Percentiles rank a stretch among this genome's conserved stretches.
Conservation (phyloP, 2,329 filamentous ascomycete genomes). For the Capronia americana region DNA sequence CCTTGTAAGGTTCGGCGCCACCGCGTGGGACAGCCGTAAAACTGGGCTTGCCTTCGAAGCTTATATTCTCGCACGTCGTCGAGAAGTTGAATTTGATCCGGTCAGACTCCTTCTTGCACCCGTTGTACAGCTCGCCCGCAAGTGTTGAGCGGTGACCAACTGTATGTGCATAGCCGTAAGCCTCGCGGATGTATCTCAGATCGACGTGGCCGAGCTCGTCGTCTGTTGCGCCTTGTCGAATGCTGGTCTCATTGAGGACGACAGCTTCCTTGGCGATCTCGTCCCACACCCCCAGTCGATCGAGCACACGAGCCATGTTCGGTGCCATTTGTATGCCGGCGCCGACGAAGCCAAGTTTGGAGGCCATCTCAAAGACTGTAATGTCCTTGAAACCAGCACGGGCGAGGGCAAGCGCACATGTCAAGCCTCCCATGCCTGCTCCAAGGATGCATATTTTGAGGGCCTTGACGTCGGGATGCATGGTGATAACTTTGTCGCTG, state of each 20-base stretch:
- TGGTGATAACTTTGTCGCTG: not conserved
- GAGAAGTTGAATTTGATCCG: conserved; percentile 73
- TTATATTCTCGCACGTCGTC: conserved; percentile 61
- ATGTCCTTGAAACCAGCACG: conserved; percentile 77
- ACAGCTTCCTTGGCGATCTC: conserved; percentile 74
- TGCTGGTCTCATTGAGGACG: conserved; percentile 72
- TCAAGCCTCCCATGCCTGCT: conserved; percentile 78
- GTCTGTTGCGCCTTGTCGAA: conserved; percentile 73
- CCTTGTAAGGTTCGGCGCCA: conserved; percentile 57
- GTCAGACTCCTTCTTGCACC: conserved; percentile 65
- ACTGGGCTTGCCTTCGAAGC: conserved; percentile 64
- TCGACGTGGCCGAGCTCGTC: conserved; percentile 73
- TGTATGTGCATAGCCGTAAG: conserved; percentile 79
- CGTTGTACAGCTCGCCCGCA: conserved; percentile 71
- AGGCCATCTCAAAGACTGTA: conserved; percentile 75
- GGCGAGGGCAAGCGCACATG: conserved; percentile 73
- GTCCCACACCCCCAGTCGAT: conserved; percentile 74
- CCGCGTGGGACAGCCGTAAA: conserved; percentile 67
- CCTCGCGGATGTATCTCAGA: conserved; percentile 69
- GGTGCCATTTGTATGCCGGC: conserved; percentile 85
- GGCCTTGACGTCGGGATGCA: conserved; percentile 30
- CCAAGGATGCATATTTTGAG: conserved; percentile 50
- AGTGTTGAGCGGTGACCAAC: conserved; percentile 78
- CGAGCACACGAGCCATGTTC: conserved; percentile 79
- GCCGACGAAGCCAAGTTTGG: conserved; percentile 78